Conservation (phyloP, 768 basidiomycete genomes). For the Favolaschia claudopus region DNA sequence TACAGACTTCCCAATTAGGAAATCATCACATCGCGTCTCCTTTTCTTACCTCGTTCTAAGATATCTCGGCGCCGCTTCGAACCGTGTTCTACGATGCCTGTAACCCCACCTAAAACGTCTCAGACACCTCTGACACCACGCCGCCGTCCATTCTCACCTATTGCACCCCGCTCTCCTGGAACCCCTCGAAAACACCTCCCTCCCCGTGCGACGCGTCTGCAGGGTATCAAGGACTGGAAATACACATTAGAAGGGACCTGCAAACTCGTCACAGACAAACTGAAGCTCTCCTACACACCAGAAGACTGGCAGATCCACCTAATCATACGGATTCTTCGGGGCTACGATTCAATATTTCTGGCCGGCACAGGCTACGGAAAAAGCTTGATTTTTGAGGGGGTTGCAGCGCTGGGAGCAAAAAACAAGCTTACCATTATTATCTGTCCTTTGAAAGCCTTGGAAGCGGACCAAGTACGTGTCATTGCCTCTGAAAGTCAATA, state of each 20-base stretch:
- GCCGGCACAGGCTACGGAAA: conserved; percentile 38
- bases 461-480: conserved; percentile 35
- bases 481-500: neutral
- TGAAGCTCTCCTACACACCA: conserved; percentile 19
- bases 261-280: neutral
- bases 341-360: conserved; percentile 34
- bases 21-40: conserved; percentile 4
- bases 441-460: conserved; percentile 39
- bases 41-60: neutral
- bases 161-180: neutral
- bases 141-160: neutral
- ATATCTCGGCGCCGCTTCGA: no score
- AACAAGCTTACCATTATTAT: conserved; percentile 32
- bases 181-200: neutral
- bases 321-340: conserved; percentile 16
- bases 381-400: conserved; percentile 36
- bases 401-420: conserved; percentile 27
- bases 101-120: neutral
- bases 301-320: conserved; percentile 25
- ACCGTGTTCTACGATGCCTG: neutral
- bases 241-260: neutral
- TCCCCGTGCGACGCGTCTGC: neutral
- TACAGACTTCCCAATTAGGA: no score
- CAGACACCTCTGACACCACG: neutral
- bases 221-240: conserved; percentile 9